Base-by-base conservation (phyloP, 2,329 filamentous ascomycete species). In the Fusarium abutilonis region DNA sequence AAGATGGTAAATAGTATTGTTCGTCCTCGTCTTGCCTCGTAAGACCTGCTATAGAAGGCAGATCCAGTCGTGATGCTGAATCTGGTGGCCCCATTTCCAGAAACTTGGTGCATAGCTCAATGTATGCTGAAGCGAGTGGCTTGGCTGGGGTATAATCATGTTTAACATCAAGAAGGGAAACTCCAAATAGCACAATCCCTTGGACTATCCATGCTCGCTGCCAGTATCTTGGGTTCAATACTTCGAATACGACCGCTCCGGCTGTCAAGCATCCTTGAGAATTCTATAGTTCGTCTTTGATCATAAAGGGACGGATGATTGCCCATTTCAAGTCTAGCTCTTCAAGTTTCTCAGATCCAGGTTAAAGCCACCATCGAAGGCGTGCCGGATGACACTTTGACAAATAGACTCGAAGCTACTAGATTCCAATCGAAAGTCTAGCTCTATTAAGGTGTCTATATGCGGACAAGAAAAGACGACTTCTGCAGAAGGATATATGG, bases 201-300 rank as follows among this genome's bases (percentile, higher is more conserved):
- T 58, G 55, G 9, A 56, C 56, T 11, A 45, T 28, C 44, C 52
- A 56, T 10, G 39, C 44, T 23, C 55, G 52, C 14, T 32, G 9
- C 52, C 52, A 52, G 29, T 53, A 56, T 7, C 3, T 21, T 26
- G 46, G 19, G 1, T 8, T 4, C 10, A 23, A 11, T 1, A 41
- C 23, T 4, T 5, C 6, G 1, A 14, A 11, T 3, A 53, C 4
- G 9, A 40, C 40, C 8, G 39, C 9, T 3, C 14, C 4, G n/a
- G 19, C 34, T 0, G 13, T 13, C 3, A 1, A 2, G 2, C 31
- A 47, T 0, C 23, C 14, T 10, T 31, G 9, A 4, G 35, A 29
- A 2, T n/a, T 4, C 2, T 14, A 3, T 5, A 44, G 43, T 9
- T 9, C 21, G 1, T 14, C 23, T 10, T n/a, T 40, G 5, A n/a